Base-by-base conservation (phyloP, 2,329 filamentous ascomycete species). In the Ophiocordyceps robertsii region DNA sequence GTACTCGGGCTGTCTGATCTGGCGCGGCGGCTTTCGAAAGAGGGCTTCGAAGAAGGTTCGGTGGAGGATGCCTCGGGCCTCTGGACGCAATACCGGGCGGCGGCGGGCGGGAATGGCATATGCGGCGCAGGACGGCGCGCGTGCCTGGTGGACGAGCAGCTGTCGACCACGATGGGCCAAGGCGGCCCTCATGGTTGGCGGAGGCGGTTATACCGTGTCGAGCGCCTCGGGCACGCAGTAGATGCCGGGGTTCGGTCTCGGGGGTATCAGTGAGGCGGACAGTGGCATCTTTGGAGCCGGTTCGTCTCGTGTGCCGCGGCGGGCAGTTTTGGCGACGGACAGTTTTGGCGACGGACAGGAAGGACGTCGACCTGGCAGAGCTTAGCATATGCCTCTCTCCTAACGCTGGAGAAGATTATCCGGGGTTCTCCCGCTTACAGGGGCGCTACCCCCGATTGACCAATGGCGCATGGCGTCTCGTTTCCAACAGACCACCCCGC, bases 41-140 rank as follows among this genome's bases (percentile, higher is more conserved):
- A 87, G 64, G 24, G 71, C 70, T 32, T 57, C 53, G 52, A 88
- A 70, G 44, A 89, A 77, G 4, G 72, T 71, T 39, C 65, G 53
- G 30, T 52, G 48, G 21, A 53, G 55, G 13, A 37, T 44, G 24
- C 46, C 43, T 30, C 52, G 49, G 29, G 47, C 44, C 14, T 50
- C 45, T 11, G 57, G 49, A 35, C 50, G 51, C n/a, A 47, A 32
- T 30, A 56, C 32, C 29, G 51, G 51, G 37, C 55, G 46, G 47
- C 54, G 56, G 35, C 56, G 58, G 32, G 51, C 44, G 17, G 52
- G 50, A 37, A 42, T 51, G n/a, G 56, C 54, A 40, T 57, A 56
- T 37, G 56, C 44, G 41, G 59, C 53, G 52, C 58, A 64, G 33
- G 58, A 56, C 40, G 63, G 56, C 44, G 54, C 51, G 45, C 56